Evolutionary conservation across 2,329 filamentous ascomycete species (phyloP), one percentile per base, ranked within the genome.

Genomic region (Pestalotiopsis sp.): DNA sequence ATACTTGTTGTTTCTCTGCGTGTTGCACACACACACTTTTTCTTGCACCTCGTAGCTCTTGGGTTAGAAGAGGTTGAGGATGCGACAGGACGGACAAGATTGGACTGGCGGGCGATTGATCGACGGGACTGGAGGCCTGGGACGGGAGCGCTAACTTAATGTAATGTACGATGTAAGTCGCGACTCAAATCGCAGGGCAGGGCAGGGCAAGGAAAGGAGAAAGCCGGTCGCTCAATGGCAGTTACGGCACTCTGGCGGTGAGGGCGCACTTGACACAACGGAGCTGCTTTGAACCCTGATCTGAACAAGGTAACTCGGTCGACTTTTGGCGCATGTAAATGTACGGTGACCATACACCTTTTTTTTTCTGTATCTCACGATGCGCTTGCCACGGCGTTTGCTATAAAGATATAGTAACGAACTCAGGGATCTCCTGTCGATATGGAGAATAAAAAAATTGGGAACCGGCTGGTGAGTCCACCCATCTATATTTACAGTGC

Each of bases 1-100:
- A 70, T 71, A 87, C 85, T 70, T 63, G 45, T n/a, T 63, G 14
- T 36, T 27, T 12, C 41, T 45, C 27, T 23, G 61, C 14, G 7
- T 36, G 3, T 59, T 27, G 14, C 23, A 13, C 20, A 13, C 36
- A 17, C 23, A 13, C 20, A 13, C 36, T 61, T 61, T 31, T 36
- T 61, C 41, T 12, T 12, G 41, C 45, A 36, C 23, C 27, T 49
- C 23, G 31, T 64, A n/a, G 20, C 31, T 61, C 25, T 61, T 61
- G 25, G 25, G 6, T 36, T 23, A 59, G 57, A 63, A 45, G 38
- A 63, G 36, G 38, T 45, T 12, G n/a, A 17, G 23, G 20, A 38
- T 63, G 62, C 39, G 49, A 36, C n/a, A 14, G 39, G 45, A n/a
- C 45, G 45, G 45, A 52, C 45, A 36, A 23, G 23, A 23, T 38